Percentiles rank a stretch among this genome's conserved stretches.
Conservation (phyloP, 208 protist genomes). For the Trypanosomatidae sp. region DNA sequence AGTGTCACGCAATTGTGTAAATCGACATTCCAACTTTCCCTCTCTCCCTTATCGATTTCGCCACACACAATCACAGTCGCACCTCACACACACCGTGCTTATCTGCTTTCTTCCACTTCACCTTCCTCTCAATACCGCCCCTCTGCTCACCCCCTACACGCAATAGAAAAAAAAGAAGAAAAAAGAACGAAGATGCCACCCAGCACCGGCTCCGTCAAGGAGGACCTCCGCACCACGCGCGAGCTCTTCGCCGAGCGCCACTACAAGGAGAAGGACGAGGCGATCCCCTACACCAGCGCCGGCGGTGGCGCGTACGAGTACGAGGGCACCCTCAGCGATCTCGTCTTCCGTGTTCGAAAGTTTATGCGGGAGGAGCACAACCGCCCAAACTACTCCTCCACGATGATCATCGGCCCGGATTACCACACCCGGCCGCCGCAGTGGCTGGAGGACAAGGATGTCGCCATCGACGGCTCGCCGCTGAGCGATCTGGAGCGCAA, state of each 20-base stretch:
- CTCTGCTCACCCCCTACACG: no score
- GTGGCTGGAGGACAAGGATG: conserved; percentile 83
- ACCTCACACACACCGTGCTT: no score
- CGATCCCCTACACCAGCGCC: conserved; percentile 23
- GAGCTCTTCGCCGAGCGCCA: background rate
- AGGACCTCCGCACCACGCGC: background rate
- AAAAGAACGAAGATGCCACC: no score
- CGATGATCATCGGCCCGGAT: conserved; percentile 35
- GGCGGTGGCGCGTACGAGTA: conserved; percentile 24
- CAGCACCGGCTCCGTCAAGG: conserved; percentile 10
- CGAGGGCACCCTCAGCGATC: conserved; percentile 8
- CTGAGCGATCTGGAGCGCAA: conserved; percentile 45
- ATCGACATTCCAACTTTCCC: no score
- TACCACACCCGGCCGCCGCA: conserved; percentile 55
- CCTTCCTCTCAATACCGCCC: background rate
- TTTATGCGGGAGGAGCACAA: conserved; percentile 29
- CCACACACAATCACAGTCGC: no score
- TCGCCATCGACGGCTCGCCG: conserved; percentile 70
- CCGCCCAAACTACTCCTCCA: conserved; percentile 11
- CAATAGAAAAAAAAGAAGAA: no score
- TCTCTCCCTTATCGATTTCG: no score
- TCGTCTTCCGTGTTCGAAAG: conserved; percentile 4
- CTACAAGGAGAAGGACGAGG: background rate
- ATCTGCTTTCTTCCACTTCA: no score
- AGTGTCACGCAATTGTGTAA: no score